Evolutionary conservation across 1,284 basidiomycete genomes (phyloP), one percentile per base, ranked within the genome.

Genomic region (Irpex sp.): DNA sequence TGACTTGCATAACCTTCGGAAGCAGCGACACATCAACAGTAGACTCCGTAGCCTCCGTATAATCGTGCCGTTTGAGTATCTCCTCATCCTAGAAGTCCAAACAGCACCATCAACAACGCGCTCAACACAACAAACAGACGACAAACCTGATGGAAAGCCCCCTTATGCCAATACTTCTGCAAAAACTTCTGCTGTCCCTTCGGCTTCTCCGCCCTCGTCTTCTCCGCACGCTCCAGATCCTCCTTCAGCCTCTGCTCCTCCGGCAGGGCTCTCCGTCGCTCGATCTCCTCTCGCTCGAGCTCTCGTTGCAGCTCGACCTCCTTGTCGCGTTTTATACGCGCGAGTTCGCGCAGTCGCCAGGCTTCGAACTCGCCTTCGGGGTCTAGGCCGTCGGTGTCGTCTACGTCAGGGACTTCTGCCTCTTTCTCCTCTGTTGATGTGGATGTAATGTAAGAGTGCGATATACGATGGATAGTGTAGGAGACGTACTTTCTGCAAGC

Each of bases 111-210:
- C 51, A 26, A 39, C 17, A 3, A 26, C 43, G 31, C 55, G 17
- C 26, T 50, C 8, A 26, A 51, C 57, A 51, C 15, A 49, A 49
- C 43, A 43, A 6, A 39, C 19, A 35, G 50, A 5, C 37, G 51
- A 74, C 80, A 26, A 64, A 91, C 94, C 83, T 93, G 94, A 76
- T 97, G 95, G 82, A 99, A 99, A 63, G 95, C 96, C 70, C 97
- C 97, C 78, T 98, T 98, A 81, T 99, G 97, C 87, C 95, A 98
- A 75, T 98, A 99, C 78, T 97, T 98, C 75, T 99, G 95, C 70
- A 98, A 77, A 79, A 99, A 98, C 70, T 89, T 92, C 74, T 95
- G 93, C 66, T 92, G 82, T 2, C 94, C 94, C 69, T 94, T 91
- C 1, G 91, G 88, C 76, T 96, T 95, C 60, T 91, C 89, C 61